phyloP scores from a whole-genome alignment of 2,329 filamentous ascomycete species.

The Lachnellula subtilissima region DNA sequence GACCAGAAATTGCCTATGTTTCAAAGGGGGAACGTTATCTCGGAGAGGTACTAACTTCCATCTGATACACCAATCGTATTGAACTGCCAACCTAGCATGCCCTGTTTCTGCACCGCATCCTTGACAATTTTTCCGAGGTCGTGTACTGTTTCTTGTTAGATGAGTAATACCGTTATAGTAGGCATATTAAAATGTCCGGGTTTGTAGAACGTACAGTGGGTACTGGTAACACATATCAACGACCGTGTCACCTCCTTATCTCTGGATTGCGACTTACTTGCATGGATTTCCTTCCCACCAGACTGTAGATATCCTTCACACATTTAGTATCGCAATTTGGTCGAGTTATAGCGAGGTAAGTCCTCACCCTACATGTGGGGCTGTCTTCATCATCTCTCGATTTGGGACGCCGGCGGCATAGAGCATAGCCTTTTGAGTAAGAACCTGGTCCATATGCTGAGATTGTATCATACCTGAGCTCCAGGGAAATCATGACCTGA shows the following conservation, averaged over 20 bases:
- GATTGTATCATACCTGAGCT: constrained; percentile 59
- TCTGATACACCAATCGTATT: constrained; percentile 55
- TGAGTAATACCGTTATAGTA: constrained; percentile 24
- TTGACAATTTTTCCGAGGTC: constrained; percentile 88
- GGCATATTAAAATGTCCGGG: background rate
- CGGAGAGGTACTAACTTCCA: constrained; percentile 32
- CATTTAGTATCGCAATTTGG: constrained; percentile 2
- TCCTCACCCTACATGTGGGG: constrained; percentile 74
- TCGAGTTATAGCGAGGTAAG: background rate
- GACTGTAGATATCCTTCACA: constrained; percentile 10
- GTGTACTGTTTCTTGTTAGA: constrained; percentile 51
- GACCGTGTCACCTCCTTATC: constrained; percentile 5
- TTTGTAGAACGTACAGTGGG: constrained; percentile 40
- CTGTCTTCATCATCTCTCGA: constrained; percentile 78
- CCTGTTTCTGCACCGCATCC: constrained; percentile 69
- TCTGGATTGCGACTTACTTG: constrained; percentile 57
- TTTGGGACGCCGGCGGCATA: constrained; percentile 88
- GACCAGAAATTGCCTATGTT: background rate
- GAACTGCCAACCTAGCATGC: constrained; percentile 68
- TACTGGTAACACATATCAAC: constrained; percentile 34
- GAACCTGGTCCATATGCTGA: background rate
- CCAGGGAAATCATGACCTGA: constrained; percentile 81
- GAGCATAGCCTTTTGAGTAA: constrained; percentile 70
- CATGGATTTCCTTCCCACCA: constrained; percentile 92
- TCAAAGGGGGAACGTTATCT: background rate